These are phyloP conservation scores for Globisporangium emineosum DNA, from an alignment of 352 stramenopile species.

Conservation along the genomic window DNA sequence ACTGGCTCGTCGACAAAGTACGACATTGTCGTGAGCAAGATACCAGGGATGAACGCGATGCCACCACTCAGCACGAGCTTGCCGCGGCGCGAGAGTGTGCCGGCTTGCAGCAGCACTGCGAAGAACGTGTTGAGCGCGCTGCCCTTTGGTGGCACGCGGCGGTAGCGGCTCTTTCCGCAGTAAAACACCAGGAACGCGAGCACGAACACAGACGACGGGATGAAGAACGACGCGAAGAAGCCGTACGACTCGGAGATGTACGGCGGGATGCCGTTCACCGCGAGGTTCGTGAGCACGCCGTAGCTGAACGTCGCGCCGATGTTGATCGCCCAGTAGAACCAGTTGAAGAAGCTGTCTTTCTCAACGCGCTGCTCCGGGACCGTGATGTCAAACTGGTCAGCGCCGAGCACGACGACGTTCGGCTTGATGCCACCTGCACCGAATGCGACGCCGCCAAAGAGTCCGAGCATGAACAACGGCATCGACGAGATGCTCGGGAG, in stretches of 20 bases:
- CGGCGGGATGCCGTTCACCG: slow-evolving; percentile 84
- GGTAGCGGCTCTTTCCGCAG: slow-evolving; percentile 56
- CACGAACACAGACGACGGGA: slow-evolving; percentile 79
- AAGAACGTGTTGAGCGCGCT: slow-evolving; percentile 76
- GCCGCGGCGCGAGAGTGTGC: slow-evolving; percentile 42
- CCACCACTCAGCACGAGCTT: slow-evolving; percentile 77
- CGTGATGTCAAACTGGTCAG: slow-evolving; percentile 79
- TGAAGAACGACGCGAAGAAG: slow-evolving; percentile 88
- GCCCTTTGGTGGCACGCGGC: slow-evolving; percentile 66
- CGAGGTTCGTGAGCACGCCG: slow-evolving; percentile 87
- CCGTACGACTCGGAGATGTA: slow-evolving; percentile 80
- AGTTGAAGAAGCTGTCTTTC: slow-evolving; percentile 92
- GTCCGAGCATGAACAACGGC: slow-evolving; percentile 72
- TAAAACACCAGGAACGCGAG: slow-evolving; percentile 83
- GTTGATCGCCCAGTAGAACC: slow-evolving; percentile 94
- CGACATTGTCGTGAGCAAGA: slow-evolving; percentile 72
- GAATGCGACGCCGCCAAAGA: slow-evolving; percentile 79
- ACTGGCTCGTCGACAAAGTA: slow-evolving; percentile 70
- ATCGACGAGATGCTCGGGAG: slow-evolving; percentile 51
- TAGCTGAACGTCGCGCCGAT: slow-evolving; percentile 90
- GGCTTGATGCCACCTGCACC: slow-evolving; percentile 74
- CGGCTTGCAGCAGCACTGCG: slow-evolving; percentile 61
- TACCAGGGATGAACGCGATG: slow-evolving; percentile 64
- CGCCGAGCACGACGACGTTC: slow-evolving; percentile 71
- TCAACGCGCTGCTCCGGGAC: slow-evolving; percentile 64